Conservation (phyloP, 2,329 filamentous ascomycete genomes). For the Cytospora schulzeri region DNA sequence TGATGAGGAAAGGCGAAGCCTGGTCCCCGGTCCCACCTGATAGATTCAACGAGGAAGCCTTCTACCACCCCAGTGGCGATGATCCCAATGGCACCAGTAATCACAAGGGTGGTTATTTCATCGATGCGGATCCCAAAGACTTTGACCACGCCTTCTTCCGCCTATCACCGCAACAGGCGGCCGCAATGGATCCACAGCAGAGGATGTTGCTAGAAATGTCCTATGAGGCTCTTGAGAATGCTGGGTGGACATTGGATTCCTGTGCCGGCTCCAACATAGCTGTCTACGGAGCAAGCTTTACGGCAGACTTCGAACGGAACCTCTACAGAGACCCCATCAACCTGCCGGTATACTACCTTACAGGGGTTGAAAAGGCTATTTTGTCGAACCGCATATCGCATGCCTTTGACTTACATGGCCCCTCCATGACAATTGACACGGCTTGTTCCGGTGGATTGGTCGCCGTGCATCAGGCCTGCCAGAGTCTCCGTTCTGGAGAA, state of each 20-base stretch:
- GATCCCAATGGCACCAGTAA: constrained; percentile 6
- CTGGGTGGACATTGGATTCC: constrained; percentile 28
- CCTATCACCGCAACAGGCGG: constrained; percentile 67
- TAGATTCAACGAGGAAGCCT: constrained; percentile 1
- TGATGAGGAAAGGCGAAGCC: neutral
- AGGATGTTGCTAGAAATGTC: constrained; percentile 62
- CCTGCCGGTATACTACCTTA: constrained; percentile 34
- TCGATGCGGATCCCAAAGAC: neutral
- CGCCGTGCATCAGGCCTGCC: constrained; percentile 6
- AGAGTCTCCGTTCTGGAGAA: neutral
- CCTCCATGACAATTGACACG: constrained; percentile 38
- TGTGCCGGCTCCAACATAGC: constrained; percentile 30
- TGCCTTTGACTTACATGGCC: constrained; percentile 42
- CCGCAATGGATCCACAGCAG: constrained; percentile 68
- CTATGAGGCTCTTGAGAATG: constrained; percentile 66
- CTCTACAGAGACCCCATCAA: constrained; percentile 26
- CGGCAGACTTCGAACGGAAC: constrained; percentile 31
- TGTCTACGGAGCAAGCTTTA: constrained; percentile 34
- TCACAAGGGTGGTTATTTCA: constrained; percentile 4
- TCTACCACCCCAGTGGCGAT: constrained; percentile 1
- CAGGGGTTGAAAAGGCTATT: constrained; percentile 37
- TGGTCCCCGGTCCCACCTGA: constrained; percentile 2
- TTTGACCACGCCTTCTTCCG: constrained; percentile 59
- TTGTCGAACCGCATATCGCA: constrained; percentile 43
- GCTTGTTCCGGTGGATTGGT: neutral